phyloP scores from a whole-genome alignment of 1,284 basidiomycete genomes.

The Cutaneotrichosporon cavernicola region DNA sequence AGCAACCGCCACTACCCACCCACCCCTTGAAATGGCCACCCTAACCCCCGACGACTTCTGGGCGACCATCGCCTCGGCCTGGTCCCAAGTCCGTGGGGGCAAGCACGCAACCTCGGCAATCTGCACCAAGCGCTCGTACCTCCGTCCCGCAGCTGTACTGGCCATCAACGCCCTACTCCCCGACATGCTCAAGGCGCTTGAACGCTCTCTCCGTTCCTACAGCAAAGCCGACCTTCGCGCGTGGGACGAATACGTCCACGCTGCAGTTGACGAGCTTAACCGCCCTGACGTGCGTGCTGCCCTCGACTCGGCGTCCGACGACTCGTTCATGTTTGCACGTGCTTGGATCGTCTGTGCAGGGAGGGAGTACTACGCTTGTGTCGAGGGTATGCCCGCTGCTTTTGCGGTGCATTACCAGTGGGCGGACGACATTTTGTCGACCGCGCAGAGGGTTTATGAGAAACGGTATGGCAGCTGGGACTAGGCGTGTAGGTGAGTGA shows the following conservation, averaged over 20 bases:
- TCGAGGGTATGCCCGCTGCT: constrained; percentile 5
- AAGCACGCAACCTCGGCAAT: background rate
- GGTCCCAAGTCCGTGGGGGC: background rate
- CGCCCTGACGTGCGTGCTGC: constrained; percentile 16
- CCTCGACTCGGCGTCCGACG: constrained; percentile 12
- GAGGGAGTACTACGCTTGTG: constrained; percentile 12
- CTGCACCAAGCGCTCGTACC: background rate
- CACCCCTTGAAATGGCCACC: background rate
- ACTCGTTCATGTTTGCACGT: constrained; percentile 20
- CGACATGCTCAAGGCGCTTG: background rate
- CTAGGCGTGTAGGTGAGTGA: background rate
- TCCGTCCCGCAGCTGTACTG: background rate
- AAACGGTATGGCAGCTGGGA: constrained; percentile 18
- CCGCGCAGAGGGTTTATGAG: constrained; percentile 4
- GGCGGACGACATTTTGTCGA: constrained; percentile 15
- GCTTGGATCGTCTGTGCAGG: constrained; percentile 19
- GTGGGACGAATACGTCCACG: constrained; percentile 7
- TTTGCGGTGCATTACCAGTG: constrained; percentile 13
- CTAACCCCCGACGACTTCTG: background rate
- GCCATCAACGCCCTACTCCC: background rate
- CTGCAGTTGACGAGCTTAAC: constrained; percentile 16
- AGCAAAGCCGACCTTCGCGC: background rate
- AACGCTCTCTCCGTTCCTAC: background rate
- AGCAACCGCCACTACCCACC: constrained; percentile 1
- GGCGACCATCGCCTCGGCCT: background rate